These are phyloP conservation scores for Rhodotorula paludigena DNA, from an alignment of 768 basidiomycete genomes.

Conservation along the genomic window DNA sequence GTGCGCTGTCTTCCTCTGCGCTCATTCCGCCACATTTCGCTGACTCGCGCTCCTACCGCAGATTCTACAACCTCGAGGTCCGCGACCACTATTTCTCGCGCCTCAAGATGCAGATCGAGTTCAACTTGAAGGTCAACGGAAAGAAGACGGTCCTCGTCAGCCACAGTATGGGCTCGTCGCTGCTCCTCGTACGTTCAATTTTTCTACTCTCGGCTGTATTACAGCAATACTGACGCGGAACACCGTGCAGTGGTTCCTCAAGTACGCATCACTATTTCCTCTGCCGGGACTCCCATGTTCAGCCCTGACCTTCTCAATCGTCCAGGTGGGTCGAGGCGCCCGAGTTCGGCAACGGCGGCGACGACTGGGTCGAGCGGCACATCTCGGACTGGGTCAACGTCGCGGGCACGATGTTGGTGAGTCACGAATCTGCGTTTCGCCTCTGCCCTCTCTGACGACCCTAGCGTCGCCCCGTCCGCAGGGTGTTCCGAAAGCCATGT, in stretches of 20 bases:
- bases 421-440: background rate
- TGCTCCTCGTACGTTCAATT: slow-evolving; percentile 44
- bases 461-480: background rate
- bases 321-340: slow-evolving; percentile 86
- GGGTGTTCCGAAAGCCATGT: slow-evolving; percentile 72
- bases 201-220: background rate
- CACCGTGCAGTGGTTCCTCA: slow-evolving; percentile 38
- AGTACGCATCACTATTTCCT: background rate
- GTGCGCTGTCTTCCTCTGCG: background rate
- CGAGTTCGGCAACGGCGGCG: slow-evolving; percentile 71
- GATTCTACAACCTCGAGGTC: slow-evolving; percentile 83
- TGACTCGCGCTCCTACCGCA: slow-evolving; percentile 49
- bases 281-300: background rate
- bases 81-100: slow-evolving; percentile 82
- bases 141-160: slow-evolving; percentile 71
- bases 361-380: slow-evolving; percentile 88
- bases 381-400: slow-evolving; percentile 74
- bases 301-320: background rate
- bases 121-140: slow-evolving; percentile 64
- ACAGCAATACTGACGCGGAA: too few species aligned
- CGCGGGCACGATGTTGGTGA: slow-evolving; percentile 69
- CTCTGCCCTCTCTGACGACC: background rate
- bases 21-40: background rate
- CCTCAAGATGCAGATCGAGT: slow-evolving; percentile 69
- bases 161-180: slow-evolving; percentile 80